Conservation (phyloP, 73 alveolate genomes). For the Blepharisma stoltei region DNA sequence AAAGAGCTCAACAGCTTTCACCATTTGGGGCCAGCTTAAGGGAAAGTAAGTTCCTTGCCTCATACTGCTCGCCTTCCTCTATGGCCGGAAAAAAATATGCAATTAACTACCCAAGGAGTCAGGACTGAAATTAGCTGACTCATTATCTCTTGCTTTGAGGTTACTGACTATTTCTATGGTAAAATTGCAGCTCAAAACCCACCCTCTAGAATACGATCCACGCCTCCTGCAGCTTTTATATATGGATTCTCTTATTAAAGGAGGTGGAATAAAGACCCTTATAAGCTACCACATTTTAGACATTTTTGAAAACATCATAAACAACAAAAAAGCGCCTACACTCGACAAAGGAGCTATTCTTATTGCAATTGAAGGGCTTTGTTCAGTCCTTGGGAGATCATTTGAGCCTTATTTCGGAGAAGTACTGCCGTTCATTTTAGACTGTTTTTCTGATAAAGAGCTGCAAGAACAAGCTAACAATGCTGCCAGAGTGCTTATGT, state of each 20-base stretch:
- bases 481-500: constrained; percentile 52
- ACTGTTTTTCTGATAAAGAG: constrained; percentile 44
- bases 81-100: no score
- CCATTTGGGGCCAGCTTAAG: no score
- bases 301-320: neutral
- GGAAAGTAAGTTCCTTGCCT: no score
- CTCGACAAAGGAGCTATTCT: constrained; percentile 13
- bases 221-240: no score
- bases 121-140: no score
- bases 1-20: no score
- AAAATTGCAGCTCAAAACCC: no score
- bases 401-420: constrained; percentile 50
- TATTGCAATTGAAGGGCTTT: constrained; percentile 46
- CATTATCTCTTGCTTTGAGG: no score
- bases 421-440: constrained; percentile 48
- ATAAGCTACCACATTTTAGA: neutral
- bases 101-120: no score
- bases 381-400: constrained; percentile 44
- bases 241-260: neutral
- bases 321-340: neutral
- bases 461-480: constrained; percentile 52
- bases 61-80: no score
- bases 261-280: constrained; percentile 9
- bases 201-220: no score
- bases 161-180: no score